These are phyloP conservation scores for Pythium biforme DNA, from an alignment of 352 stramenopile genomes.

Conservation along the genomic window DNA sequence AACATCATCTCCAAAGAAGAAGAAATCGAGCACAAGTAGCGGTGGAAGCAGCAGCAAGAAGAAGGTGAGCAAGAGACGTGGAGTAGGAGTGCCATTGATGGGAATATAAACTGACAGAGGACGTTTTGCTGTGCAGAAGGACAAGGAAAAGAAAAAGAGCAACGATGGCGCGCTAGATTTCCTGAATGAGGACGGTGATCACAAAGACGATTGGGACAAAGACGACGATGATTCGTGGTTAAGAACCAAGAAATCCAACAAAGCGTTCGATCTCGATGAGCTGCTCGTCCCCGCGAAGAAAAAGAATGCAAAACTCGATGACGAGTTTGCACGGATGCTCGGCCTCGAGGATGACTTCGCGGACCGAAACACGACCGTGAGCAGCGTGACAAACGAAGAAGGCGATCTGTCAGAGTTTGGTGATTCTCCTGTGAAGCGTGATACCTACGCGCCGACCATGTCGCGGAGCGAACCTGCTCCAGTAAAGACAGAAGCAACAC, in stretches of 20 bases:
- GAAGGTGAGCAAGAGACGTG: conserved; percentile 1
- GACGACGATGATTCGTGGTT: conserved; percentile 25
- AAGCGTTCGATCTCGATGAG: conserved; percentile 26
- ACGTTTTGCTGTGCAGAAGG: conserved; percentile 21
- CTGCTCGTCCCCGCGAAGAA: conserved; percentile 20
- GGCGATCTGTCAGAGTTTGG: background rate
- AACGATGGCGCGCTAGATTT: conserved; percentile 21
- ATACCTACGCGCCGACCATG: background rate
- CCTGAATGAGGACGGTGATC: conserved; percentile 28
- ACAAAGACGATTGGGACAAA: conserved; percentile 22
- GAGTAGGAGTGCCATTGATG: background rate
- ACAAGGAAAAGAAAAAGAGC: conserved; percentile 38
- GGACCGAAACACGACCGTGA: background rate
- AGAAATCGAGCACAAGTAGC: conserved; percentile 22
- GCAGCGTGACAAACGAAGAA: background rate
- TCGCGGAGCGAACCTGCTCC: conserved; percentile 7
- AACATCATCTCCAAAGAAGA: conserved; percentile 25
- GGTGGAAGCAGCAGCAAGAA: conserved; percentile 31
- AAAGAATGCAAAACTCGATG: conserved; percentile 46
- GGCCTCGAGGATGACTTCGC: conserved; percentile 44
- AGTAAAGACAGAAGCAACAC: conserved; percentile 1
- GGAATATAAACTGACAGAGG: background rate
- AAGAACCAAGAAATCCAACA: conserved; percentile 8
- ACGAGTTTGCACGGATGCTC: conserved; percentile 70
- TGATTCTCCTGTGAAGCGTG: conserved; percentile 11